Evolutionary conservation across 805 yeast species (phyloP).

Genomic region (Gaillardinia entomophila): DNA sequence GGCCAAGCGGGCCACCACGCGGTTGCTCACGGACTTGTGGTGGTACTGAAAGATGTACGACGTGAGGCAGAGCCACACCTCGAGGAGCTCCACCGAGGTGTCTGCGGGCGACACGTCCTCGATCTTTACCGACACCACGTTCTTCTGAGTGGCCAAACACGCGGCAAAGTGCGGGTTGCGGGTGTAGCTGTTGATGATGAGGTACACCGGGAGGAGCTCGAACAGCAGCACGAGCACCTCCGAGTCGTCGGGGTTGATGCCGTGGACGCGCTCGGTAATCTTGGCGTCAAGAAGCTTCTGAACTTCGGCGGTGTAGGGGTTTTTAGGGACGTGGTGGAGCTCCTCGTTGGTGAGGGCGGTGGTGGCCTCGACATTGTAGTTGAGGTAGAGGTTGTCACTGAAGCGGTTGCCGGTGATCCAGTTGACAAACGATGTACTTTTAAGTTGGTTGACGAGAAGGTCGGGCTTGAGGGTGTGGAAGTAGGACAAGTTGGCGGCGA

Average conservation of each 20-base stretch:
- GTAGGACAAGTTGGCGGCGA: constrained; percentile 18
- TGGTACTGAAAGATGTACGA: constrained; percentile 37
- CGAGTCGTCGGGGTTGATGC: constrained; percentile 3
- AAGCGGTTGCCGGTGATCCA: constrained; percentile 24
- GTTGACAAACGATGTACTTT: constrained; percentile 22
- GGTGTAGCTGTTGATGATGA: constrained; percentile 9
- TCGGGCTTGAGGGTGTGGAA: constrained; percentile 14
- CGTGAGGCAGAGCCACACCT: constrained; percentile 30
- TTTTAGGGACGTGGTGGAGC: constrained; percentile 6
- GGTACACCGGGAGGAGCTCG: constrained; percentile 13
- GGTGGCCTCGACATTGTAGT: constrained; percentile 10
- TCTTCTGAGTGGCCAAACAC: constrained; percentile 9
- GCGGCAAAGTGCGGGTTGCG: constrained; percentile 11
- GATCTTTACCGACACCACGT: constrained; percentile 5
- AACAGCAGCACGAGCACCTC: constrained; percentile 7
- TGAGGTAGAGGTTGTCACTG: constrained; percentile 13
- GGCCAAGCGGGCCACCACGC: constrained; percentile 19
- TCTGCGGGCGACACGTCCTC: constrained; percentile 9
- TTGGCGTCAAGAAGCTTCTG: constrained; percentile 14
- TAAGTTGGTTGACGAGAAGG: constrained; percentile 13
- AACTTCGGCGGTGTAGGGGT: constrained; percentile 5
- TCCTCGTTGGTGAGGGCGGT: constrained; percentile 10
- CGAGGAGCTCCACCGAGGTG: constrained; percentile 14
- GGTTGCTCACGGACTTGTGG: constrained; percentile 19
- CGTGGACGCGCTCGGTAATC: constrained; percentile 3